Percentiles rank a stretch among this genome's conserved stretches.
Conservation (phyloP, 2,329 filamentous ascomycete genomes). For the Fusarium dimerum region DNA sequence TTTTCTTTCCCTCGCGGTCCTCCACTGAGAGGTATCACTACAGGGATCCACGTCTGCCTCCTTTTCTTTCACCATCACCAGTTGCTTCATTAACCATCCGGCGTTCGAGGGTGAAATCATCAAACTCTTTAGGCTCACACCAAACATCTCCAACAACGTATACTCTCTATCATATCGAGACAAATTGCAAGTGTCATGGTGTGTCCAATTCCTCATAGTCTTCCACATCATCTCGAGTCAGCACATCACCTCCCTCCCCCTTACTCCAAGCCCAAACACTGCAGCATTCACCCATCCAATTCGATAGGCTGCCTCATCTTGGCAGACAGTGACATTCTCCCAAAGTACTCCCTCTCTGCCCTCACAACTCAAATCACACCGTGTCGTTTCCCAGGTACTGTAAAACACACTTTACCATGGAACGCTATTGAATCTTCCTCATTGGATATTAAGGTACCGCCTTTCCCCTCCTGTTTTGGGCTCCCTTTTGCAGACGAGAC, state of each 20-base stretch:
- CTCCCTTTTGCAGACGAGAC: too few species aligned
- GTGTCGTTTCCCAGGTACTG: too few species aligned
- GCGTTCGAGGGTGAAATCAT: too few species aligned
- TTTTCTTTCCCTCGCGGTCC: too few species aligned
- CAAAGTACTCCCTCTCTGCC: neutral
- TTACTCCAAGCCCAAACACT: neutral
- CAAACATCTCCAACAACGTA: too few species aligned
- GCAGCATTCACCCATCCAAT: neutral
- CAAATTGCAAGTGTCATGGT: neutral
- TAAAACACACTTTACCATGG: neutral
- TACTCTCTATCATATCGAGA: neutral
- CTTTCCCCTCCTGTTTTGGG: too few species aligned
- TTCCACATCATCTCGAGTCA: neutral
- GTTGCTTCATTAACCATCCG: slow-evolving; percentile 1
- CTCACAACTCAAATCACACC: neutral
- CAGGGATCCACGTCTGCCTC: too few species aligned
- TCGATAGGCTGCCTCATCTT: neutral
- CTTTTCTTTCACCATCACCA: neutral
- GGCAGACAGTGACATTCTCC: neutral
- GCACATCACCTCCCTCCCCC: neutral
- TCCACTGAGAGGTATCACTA: neutral
- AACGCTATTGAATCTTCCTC: too few species aligned
- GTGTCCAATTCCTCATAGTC: neutral
- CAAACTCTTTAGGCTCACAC: too few species aligned
- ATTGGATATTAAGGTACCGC: too few species aligned